Percentiles rank a stretch among this genome's conserved stretches.
These are phyloP conservation scores for Zygoascus sp. DNA, from an alignment of 1,139 yeast species.

Conservation along the genomic window DNA sequence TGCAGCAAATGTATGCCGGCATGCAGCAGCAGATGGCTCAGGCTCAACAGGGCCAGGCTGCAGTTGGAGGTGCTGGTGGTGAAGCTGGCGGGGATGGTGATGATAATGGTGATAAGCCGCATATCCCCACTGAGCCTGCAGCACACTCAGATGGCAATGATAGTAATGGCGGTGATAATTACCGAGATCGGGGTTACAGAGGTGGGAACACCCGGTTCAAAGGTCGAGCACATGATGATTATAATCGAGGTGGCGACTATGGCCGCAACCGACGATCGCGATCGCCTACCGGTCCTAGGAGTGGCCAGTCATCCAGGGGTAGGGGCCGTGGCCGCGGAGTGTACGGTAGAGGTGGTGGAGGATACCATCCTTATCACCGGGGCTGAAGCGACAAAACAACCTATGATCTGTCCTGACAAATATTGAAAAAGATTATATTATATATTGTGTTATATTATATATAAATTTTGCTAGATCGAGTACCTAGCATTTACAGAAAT, in stretches of 20 bases:
- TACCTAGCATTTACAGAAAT: too few relatives aligned
- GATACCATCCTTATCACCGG: slow-evolving; percentile 25
- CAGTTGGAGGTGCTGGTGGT: slow-evolving; percentile 7
- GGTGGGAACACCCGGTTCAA: slow-evolving; percentile 8
- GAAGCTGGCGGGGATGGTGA: slow-evolving; percentile 15
- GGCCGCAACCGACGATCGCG: slow-evolving; percentile 29
- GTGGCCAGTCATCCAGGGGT: slow-evolving; percentile 32
- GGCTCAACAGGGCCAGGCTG: slow-evolving; percentile 6
- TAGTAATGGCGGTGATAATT: slow-evolving; percentile 17
- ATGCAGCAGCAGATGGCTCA: slow-evolving; percentile 16
- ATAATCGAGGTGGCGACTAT: slow-evolving; percentile 20
- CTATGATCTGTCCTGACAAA: too few relatives aligned
- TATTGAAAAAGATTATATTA: background rate
- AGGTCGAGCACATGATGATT: slow-evolving; percentile 22
- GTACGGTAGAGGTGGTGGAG: slow-evolving; percentile 22
- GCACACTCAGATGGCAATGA: slow-evolving; percentile 9
- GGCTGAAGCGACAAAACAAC: background rate
- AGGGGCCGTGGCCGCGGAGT: slow-evolving; percentile 24
- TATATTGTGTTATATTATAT: background rate
- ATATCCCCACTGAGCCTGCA: slow-evolving; percentile 9
- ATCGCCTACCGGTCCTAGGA: slow-evolving; percentile 30
- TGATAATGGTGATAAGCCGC: slow-evolving; percentile 6
- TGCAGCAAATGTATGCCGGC: slow-evolving; percentile 20
- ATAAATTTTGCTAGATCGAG: too few relatives aligned
- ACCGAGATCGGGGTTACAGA: slow-evolving; percentile 16